Evolutionary conservation across 768 basidiomycete species (phyloP).

Genomic region (Epithele typhae): DNA sequence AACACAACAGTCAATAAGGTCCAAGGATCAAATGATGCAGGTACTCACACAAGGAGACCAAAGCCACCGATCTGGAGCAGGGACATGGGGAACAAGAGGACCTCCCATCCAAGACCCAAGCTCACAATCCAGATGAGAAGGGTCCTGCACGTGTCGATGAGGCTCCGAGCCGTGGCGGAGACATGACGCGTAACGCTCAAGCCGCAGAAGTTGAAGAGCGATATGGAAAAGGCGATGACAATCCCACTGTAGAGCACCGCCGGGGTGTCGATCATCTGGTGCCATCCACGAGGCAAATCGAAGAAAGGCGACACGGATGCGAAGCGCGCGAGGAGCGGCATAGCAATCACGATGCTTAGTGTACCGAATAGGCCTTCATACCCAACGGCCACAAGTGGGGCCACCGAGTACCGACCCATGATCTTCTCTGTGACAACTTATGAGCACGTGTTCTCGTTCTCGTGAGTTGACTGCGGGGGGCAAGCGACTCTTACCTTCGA

Average conservation of each 20-base stretch:
- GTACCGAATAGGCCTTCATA: slow-evolving; percentile 92
- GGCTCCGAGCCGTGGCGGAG: slow-evolving; percentile 85
- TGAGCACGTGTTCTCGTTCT: neutral
- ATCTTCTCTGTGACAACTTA: slow-evolving; percentile 64
- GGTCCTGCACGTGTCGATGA: slow-evolving; percentile 94
- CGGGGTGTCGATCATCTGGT: slow-evolving; percentile 80
- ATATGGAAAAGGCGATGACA: slow-evolving; percentile 48
- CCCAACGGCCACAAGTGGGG: slow-evolving; percentile 90
- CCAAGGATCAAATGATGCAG: neutral
- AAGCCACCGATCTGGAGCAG: slow-evolving; percentile 84
- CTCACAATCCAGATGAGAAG: slow-evolving; percentile 95
- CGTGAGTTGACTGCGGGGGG: neutral
- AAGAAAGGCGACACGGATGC: slow-evolving; percentile 64
- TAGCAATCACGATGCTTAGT: slow-evolving; percentile 67
- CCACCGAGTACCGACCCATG: slow-evolving; percentile 80
- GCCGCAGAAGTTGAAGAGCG: slow-evolving; percentile 68
- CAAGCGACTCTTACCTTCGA: slow-evolving; percentile 60
- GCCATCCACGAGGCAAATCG: slow-evolving; percentile 85
- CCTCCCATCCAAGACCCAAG: slow-evolving; percentile 88
- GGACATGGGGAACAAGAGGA: slow-evolving; percentile 74
- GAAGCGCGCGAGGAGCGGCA: slow-evolving; percentile 77
- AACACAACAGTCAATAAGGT: too few species aligned
- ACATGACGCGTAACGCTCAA: slow-evolving; percentile 90
- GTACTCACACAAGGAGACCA: slow-evolving; percentile 78
- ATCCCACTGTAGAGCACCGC: slow-evolving; percentile 41